Evolutionary conservation across 2,329 filamentous ascomycete species (phyloP).

Genomic region (Arachnopeziza araneosa): DNA sequence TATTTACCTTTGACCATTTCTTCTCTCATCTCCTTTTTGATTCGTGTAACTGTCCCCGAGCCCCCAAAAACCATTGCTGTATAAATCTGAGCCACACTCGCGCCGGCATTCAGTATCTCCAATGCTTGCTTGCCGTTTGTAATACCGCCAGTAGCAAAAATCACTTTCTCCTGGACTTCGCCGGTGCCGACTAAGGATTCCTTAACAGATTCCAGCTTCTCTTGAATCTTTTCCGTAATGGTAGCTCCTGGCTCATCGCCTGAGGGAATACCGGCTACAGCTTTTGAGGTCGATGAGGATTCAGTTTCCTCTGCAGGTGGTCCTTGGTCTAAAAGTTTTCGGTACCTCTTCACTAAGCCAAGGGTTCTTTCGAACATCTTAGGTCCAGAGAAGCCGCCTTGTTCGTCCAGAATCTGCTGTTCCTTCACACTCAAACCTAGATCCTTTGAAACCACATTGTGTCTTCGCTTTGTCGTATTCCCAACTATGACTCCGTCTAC

Average conservation of each 20-base stretch:
- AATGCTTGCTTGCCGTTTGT: constrained; percentile 81
- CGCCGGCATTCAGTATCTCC: constrained; percentile 78
- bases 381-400: constrained; percentile 86
- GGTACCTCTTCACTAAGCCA: constrained; percentile 73
- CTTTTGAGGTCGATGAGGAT: not conserved
- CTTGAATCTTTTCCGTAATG: constrained; percentile 29
- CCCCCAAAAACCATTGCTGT: constrained; percentile 64
- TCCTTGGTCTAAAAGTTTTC: constrained; percentile 56
- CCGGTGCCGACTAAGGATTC: not conserved
- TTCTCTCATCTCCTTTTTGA: constrained; percentile 56
- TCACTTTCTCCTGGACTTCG: constrained; percentile 55
- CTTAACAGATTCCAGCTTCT: not conserved
- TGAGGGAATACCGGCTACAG: constrained; percentile 4
- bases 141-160: constrained; percentile 93
- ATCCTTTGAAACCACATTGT: constrained; percentile 62
- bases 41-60: constrained; percentile 58
- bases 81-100: constrained; percentile 87
- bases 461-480: constrained; percentile 86
- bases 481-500: constrained; percentile 96
- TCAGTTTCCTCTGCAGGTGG: constrained; percentile 27
- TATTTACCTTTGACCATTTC: constrained; percentile 2
- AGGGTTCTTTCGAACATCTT: constrained; percentile 79
- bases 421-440: constrained; percentile 62
- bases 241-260: constrained; percentile 31
- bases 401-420: constrained; percentile 62